Evolutionary conservation across 805 yeast genomes (phyloP).

Genomic region (Debaryomyces hansenii): DNA sequence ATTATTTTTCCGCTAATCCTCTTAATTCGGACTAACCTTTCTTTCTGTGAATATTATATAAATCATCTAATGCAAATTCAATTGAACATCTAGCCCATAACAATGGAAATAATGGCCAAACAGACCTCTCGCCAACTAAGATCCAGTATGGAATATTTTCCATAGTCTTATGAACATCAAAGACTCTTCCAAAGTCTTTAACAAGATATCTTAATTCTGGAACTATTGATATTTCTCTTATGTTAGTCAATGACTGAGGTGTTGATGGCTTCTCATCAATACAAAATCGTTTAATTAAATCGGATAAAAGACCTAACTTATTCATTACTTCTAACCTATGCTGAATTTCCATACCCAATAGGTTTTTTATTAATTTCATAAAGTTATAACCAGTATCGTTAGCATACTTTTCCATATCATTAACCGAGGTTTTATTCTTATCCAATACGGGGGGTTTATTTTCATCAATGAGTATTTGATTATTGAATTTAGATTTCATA

Average conservation of each 20-base stretch:
- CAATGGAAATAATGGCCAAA: constrained; percentile 87
- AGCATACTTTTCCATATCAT: constrained; percentile 31
- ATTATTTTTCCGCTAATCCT: constrained; percentile 42
- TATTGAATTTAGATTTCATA: constrained; percentile 5
- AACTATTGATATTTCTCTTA: constrained; percentile 82
- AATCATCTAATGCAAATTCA: constrained; percentile 83
- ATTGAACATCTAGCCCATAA: constrained; percentile 86
- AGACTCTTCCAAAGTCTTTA: constrained; percentile 68
- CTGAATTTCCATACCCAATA: constrained; percentile 74
- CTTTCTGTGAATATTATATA: constrained; percentile 49
- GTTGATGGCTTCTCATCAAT: constrained; percentile 79
- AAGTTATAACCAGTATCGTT: constrained; percentile 34
- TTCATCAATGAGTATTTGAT: constrained; percentile 7
- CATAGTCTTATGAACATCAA: constrained; percentile 68
- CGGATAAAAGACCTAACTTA: constrained; percentile 71
- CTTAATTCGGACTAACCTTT: constrained; percentile 17
- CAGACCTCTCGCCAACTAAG: constrained; percentile 83
- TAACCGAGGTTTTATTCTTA: constrained; percentile 32
- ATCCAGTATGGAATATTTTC: constrained; percentile 89
- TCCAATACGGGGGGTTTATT: constrained; percentile 23
- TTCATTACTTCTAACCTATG: constrained; percentile 82
- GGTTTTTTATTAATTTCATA: constrained; percentile 44
- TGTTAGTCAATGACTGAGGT: constrained; percentile 61
- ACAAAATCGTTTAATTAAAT: constrained; percentile 68
- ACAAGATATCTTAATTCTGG: constrained; percentile 78